A percentile compares a stretch with the other conserved stretches of the same genome.
Conservation (phyloP, 2,329 filamentous ascomycete species). For the Escovopsis sp. region DNA sequence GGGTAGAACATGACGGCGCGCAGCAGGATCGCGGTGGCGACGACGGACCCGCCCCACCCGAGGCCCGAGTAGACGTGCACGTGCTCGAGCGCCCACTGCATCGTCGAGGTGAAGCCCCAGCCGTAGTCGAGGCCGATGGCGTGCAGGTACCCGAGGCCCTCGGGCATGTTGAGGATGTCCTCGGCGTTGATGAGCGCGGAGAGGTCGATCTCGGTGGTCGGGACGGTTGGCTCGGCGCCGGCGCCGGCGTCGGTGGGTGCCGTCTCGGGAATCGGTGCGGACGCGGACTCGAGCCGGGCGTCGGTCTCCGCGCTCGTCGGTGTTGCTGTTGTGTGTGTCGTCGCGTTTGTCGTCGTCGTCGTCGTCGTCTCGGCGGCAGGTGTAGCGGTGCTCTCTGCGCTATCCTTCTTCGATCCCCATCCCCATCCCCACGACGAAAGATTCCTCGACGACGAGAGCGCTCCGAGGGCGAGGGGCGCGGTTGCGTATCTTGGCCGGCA, state of each 20-base stretch:
- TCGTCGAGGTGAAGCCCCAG: constrained; percentile 57
- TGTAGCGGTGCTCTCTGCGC: constrained; percentile 7
- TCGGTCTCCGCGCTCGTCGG: too few relatives aligned
- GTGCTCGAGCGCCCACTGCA: constrained; percentile 70
- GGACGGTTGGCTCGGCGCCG: constrained; percentile 10
- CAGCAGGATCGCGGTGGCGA: constrained; percentile 47
- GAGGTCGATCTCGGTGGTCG: constrained; percentile 20
- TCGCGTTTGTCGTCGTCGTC: too few relatives aligned
- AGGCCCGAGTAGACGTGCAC: constrained; percentile 61
- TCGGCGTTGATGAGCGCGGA: constrained; percentile 22
- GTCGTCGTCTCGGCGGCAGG: constrained; percentile 7
- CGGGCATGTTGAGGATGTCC: constrained; percentile 46
- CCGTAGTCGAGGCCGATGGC: constrained; percentile 78
- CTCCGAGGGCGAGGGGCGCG: constrained; percentile 18
- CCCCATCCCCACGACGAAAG: constrained; percentile 25
- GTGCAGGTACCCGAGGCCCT: constrained; percentile 70
- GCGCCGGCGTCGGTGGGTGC: constrained; percentile 8
- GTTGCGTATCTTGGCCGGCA: constrained; percentile 10
- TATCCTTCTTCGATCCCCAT: constrained; percentile 15
- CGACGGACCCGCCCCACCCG: constrained; percentile 72
- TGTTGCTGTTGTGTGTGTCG: too few relatives aligned
- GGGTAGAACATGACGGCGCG: constrained; percentile 53
- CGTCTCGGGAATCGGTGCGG: neutral
- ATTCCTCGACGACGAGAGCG: constrained; percentile 16
- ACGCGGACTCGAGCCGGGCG: too few relatives aligned